phyloP scores from a whole-genome alignment of 345 rosid genomes.

The Passiflora organensis region DNA sequence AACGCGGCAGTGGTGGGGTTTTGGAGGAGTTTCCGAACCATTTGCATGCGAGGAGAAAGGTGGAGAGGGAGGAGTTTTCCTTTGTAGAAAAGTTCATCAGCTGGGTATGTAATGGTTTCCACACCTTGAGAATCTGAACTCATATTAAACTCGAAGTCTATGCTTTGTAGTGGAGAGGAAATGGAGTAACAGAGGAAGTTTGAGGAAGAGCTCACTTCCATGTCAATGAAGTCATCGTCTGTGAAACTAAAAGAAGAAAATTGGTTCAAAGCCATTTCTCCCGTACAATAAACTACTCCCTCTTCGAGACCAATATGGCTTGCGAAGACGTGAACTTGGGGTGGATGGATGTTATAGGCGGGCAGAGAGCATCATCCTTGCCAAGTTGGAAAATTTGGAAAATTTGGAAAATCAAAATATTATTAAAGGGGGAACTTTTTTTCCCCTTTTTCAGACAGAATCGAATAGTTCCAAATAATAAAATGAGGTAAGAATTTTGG shows the following conservation, averaged over 20 bases:
- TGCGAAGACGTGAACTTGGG: conserved; percentile 25
- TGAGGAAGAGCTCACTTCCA: conserved; percentile 60
- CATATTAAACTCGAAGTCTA: conserved; percentile 91
- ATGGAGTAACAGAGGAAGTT: conserved; percentile 37
- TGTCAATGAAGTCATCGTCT: conserved; percentile 72
- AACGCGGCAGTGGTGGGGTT: conserved; percentile 18
- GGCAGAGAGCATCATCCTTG: conserved; percentile 35
- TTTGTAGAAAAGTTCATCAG: conserved; percentile 91
- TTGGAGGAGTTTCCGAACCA: conserved; percentile 69
- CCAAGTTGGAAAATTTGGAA: conserved; percentile 28
- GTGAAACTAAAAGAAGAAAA: not conserved
- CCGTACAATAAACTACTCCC: conserved; percentile 2
- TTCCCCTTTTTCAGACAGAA: conserved; percentile 1
- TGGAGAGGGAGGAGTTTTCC: conserved; percentile 97
- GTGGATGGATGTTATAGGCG: not conserved
- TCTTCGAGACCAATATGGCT: conserved; percentile 13
- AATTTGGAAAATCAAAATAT: too few relatives aligned
- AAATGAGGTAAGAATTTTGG: too few relatives aligned
- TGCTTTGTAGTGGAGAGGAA: conserved; percentile 51
- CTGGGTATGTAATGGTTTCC: conserved; percentile 44
- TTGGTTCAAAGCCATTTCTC: conserved; percentile 9
- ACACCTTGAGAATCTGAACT: conserved; percentile 40
- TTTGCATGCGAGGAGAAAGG: conserved; percentile 70
- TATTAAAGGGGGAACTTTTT: conserved; percentile 12
- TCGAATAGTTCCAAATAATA: too few relatives aligned